Conservation (phyloP, 306 rosid genomes). For the Luffa aegyptiaca region DNA sequence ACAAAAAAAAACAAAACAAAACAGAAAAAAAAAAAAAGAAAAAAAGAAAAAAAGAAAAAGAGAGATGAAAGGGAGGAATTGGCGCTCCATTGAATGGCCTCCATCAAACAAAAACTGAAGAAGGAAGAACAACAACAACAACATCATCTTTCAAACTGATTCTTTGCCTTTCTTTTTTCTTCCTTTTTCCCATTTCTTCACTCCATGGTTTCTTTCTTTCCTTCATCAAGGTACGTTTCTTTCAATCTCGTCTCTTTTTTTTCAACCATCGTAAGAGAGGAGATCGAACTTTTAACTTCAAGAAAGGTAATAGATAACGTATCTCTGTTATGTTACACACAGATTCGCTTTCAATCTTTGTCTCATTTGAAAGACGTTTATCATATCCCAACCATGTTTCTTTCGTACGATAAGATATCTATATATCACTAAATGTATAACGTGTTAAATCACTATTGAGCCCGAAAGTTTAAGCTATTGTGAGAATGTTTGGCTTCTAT, state of each 20-base stretch:
- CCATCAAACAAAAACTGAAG: neutral
- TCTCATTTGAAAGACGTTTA: neutral
- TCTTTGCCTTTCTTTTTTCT: neutral
- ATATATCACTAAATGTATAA: neutral
- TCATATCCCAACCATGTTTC: too few relatives aligned
- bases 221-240: neutral
- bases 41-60: neutral
- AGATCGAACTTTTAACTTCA: neutral
- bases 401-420: too few relatives aligned
- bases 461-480: too few relatives aligned
- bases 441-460: too few relatives aligned
- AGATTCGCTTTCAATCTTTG: neutral
- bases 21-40: neutral
- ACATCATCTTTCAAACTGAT: neutral
- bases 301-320: neutral
- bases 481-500: neutral
- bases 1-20: neutral
- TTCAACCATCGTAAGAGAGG: too few relatives aligned
- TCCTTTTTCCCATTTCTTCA: neutral
- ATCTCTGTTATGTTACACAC: too few relatives aligned
- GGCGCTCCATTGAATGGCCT: neutral
- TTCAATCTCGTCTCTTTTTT: neutral
- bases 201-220: neutral
- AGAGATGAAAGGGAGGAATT: neutral
- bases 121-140: neutral